A percentile compares a stretch with the other conserved stretches of the same genome.
Evolutionary conservation across 345 rosid species (phyloP).

Genomic region (Camelina neglecta): DNA sequence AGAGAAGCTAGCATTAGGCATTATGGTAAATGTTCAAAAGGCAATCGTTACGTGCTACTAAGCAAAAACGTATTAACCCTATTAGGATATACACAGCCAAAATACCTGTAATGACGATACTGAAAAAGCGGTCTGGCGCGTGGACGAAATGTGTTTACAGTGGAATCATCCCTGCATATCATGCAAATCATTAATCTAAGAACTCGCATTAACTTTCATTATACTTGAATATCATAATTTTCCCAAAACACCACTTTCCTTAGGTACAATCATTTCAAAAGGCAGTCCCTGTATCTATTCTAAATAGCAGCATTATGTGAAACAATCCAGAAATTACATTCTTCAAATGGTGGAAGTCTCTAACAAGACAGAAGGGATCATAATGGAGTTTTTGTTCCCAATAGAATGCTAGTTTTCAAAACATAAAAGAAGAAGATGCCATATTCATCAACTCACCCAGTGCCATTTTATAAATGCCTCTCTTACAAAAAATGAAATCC

Average conservation of each 20-base stretch:
- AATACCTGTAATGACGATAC: constrained; percentile 90
- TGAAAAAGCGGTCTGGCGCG: constrained; percentile 95
- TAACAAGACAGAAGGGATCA: constrained; percentile 8
- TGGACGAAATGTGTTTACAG: constrained; percentile 88
- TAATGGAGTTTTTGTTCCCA: constrained; percentile 9
- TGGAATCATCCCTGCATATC: constrained; percentile 86
- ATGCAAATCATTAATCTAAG: constrained; percentile 33
- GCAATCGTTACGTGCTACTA: constrained; percentile 20
- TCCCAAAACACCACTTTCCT: constrained; percentile 6
- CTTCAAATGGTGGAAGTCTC: constrained; percentile 6
- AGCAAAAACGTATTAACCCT: constrained; percentile 16
- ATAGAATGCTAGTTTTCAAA: constrained; percentile 21
- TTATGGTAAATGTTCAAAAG: constrained; percentile 25
- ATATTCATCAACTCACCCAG: constrained; percentile 4
- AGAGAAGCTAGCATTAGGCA: constrained; percentile 26
- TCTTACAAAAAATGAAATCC: neutral
- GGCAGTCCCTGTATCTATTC: constrained; percentile 27
- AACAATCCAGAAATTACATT: constrained; percentile 12
- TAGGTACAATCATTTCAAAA: constrained; percentile 16
- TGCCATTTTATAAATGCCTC: constrained; percentile 17
- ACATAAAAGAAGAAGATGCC: constrained; percentile 11
- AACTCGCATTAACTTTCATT: constrained; percentile 27
- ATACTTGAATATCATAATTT: constrained; percentile 1
- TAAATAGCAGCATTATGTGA: constrained; percentile 15
- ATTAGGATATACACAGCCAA: constrained; percentile 4